Evolutionary conservation across 2,329 filamentous ascomycete species (phyloP).

Genomic region (Epicoccum nigrum): DNA sequence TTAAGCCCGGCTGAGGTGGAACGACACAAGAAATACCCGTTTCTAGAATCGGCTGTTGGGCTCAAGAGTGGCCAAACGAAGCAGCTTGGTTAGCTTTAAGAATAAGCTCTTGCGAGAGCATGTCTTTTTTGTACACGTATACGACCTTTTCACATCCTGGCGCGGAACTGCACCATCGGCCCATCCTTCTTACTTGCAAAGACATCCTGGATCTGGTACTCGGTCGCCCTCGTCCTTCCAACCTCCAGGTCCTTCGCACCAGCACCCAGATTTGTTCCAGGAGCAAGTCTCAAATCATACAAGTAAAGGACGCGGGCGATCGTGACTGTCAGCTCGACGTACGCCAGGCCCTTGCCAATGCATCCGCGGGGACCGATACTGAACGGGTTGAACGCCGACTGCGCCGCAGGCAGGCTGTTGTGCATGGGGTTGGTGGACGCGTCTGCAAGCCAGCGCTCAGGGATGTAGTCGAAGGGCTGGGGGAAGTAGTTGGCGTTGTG

Average conservation of each 20-base stretch:
- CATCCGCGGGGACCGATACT: conserved; percentile 72
- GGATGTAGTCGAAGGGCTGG: conserved; percentile 45
- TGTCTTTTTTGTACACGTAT: background rate
- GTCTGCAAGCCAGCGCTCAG: conserved; percentile 48
- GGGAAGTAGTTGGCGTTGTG: conserved; percentile 49
- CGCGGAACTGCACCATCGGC: conserved; percentile 64
- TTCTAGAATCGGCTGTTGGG: conserved; percentile 1
- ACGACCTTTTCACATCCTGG: conserved; percentile 12
- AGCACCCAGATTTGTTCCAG: conserved; percentile 41
- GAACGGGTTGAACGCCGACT: conserved; percentile 77
- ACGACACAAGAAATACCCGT: background rate
- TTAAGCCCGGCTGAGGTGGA: background rate
- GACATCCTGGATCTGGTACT: conserved; percentile 74
- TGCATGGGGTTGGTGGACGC: conserved; percentile 37
- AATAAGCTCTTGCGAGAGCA: too few species aligned
- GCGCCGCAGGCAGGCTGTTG: conserved; percentile 52
- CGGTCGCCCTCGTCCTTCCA: conserved; percentile 47
- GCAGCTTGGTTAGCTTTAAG: background rate
- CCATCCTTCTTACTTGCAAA: conserved; percentile 78
- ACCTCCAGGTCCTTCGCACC: conserved; percentile 40
- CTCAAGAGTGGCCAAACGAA: background rate
- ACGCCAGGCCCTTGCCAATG: conserved; percentile 73
- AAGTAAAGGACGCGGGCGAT: conserved; percentile 66
- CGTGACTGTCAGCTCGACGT: conserved; percentile 69
- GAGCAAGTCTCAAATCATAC: conserved; percentile 61